Evolutionary conservation across 345 rosid species (phyloP).

Genomic region (Passiflora organensis): DNA sequence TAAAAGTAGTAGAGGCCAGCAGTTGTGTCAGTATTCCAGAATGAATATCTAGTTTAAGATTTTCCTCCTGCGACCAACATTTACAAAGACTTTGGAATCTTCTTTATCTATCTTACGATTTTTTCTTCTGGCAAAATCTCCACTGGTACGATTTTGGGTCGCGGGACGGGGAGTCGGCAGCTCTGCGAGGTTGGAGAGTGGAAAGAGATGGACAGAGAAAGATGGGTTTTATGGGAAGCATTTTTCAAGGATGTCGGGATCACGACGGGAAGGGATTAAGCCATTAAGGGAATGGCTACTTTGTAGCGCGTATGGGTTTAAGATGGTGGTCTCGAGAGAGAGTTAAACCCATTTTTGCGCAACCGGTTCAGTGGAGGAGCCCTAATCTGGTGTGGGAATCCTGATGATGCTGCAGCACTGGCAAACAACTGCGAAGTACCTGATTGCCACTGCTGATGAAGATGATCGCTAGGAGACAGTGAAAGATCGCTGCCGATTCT

Average conservation of each 20-base stretch:
- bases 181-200: no score
- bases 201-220: background rate
- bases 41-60: no score
- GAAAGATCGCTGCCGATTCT: conserved; percentile 60
- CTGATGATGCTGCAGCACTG: conserved; percentile 99
- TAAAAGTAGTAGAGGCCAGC: no score
- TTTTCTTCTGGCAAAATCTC: background rate
- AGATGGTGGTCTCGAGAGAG: conserved; percentile 47
- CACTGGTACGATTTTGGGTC: background rate
- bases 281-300: conserved; percentile 15
- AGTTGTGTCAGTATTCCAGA: no score
- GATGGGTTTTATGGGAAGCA: no score
- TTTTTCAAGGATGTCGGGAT: background rate
- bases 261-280: background rate
- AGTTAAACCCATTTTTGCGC: conserved; percentile 54
- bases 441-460: conserved; percentile 38
- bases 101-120: background rate
- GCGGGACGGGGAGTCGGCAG: background rate
- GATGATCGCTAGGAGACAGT: conserved; percentile 35
- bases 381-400: conserved; percentile 75
- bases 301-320: conserved; percentile 3
- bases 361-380: conserved; percentile 55
- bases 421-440: conserved; percentile 52
- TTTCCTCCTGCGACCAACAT: conserved; percentile 13
- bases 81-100: conserved; percentile 13